Conservation (phyloP, 2,329 filamentous ascomycete species). For the Pseudovirgaria hyperparasitica region DNA sequence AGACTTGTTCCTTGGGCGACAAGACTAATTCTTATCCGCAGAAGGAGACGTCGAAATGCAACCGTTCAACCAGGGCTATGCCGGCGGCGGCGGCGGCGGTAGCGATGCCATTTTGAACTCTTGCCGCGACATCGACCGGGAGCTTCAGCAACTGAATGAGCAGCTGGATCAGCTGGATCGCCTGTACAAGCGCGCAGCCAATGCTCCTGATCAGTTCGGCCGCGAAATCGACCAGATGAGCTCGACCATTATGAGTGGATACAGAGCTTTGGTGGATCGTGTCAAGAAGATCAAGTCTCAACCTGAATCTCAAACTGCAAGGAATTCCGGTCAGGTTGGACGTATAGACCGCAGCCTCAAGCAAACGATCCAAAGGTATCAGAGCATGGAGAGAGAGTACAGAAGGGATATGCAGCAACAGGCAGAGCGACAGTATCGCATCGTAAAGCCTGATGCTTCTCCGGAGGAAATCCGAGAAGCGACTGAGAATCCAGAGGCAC, state of each 20-base stretch:
- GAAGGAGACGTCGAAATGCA: slow-evolving; percentile 55
- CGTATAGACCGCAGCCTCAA: slow-evolving; percentile 70
- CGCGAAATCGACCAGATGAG: slow-evolving; percentile 61
- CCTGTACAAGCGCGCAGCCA: slow-evolving; percentile 59
- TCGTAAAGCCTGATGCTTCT: slow-evolving; percentile 70
- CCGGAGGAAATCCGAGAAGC: slow-evolving; percentile 68
- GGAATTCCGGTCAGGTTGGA: slow-evolving; percentile 70
- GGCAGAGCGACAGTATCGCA: slow-evolving; percentile 79
- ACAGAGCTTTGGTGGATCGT: slow-evolving; percentile 65
- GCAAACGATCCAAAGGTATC: slow-evolving; percentile 68
- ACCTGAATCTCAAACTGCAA: slow-evolving; percentile 57
- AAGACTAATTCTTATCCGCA: slow-evolving; percentile 2
- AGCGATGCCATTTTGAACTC: slow-evolving; percentile 74
- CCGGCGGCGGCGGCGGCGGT: slow-evolving; percentile 31
- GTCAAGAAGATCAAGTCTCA: slow-evolving; percentile 74
- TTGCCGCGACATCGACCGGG: slow-evolving; percentile 66
- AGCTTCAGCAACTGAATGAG: slow-evolving; percentile 60
- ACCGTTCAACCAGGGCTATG: slow-evolving; percentile 43
- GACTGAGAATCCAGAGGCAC: slow-evolving; percentile 59
- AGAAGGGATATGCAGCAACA: slow-evolving; percentile 69
- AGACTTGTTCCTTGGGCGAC: background rate
- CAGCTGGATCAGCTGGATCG: slow-evolving; percentile 60
- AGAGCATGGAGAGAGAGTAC: slow-evolving; percentile 68
- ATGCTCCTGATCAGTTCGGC: slow-evolving; percentile 60
- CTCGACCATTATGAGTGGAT: slow-evolving; percentile 69